phyloP scores from a whole-genome alignment of 176 grass and related monocot genomes.

The Phragmites australis region DNA sequence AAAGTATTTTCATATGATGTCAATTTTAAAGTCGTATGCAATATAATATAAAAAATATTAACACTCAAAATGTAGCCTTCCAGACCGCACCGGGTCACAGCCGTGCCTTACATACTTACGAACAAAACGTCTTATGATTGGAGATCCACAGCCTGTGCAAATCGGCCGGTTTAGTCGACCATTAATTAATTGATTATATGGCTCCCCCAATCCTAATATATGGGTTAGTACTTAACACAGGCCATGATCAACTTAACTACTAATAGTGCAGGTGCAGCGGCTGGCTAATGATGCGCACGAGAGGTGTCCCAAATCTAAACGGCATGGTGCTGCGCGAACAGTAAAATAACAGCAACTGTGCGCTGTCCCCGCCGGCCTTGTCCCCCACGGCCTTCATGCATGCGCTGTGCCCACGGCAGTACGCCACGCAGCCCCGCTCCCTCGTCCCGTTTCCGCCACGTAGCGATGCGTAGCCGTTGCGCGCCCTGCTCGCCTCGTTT shows the following conservation, averaged over 20 bases:
- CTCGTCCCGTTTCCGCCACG: background rate
- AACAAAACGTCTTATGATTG: background rate
- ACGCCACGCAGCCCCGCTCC: background rate
- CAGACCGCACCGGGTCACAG: too few species aligned
- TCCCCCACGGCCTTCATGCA: background rate
- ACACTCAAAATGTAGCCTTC: too few species aligned
- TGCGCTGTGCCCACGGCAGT: background rate
- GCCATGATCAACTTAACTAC: background rate
- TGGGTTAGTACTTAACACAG: background rate
- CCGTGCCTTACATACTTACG: too few species aligned
- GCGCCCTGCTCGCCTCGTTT: background rate
- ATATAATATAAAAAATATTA: too few species aligned
- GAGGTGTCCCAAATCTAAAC: constrained; percentile 27
- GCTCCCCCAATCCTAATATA: background rate
- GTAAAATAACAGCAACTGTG: background rate
- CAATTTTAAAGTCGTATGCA: too few species aligned
- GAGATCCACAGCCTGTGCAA: constrained; percentile 10
- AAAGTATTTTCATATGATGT: too few species aligned
- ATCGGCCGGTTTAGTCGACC: background rate
- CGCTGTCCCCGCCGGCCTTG: constrained; percentile 21
- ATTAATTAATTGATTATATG: background rate
- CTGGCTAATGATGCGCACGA: background rate
- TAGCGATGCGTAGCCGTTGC: background rate
- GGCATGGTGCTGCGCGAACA: background rate
- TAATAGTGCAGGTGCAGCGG: background rate